These are phyloP conservation scores for Pestalotiopsis sp. DNA, from an alignment of 2,329 filamentous ascomycete genomes.

Conservation along the genomic window DNA sequence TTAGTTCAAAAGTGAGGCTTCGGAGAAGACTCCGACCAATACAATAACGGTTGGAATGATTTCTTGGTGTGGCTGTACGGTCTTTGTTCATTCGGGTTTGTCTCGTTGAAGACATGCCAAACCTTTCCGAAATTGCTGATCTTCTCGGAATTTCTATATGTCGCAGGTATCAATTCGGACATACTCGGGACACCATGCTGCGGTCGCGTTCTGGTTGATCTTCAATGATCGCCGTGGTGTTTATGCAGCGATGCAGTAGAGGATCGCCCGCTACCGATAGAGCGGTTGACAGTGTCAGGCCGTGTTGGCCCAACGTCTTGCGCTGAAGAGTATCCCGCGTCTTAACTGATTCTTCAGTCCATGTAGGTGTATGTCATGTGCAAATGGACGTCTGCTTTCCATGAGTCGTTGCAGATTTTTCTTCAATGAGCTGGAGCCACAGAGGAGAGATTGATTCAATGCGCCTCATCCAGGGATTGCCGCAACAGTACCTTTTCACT, in stretches of 20 bases:
- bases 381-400: not conserved
- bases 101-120: not conserved
- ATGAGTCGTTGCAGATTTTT: not conserved
- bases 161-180: not conserved
- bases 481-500: not conserved
- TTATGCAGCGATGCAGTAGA: not conserved
- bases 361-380: not conserved
- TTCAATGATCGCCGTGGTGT: not conserved
- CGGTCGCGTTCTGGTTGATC: not conserved
- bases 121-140: not conserved
- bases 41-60: not conserved
- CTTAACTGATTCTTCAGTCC: not conserved
- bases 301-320: not conserved
- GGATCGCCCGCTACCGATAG: not conserved
- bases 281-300: not conserved
- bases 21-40: not conserved
- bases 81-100: not conserved
- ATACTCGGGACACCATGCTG: not conserved
- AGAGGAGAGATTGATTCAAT: not conserved
- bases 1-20: not conserved
- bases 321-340: not conserved
- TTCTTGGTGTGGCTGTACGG: not conserved
- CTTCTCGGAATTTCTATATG: not conserved
- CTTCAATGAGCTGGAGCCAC: not conserved
- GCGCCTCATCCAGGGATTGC: not conserved